Evolutionary conservation across 2,329 filamentous ascomycete species (phyloP), one percentile per base, ranked within the genome.

Genomic region (Botryotinia narcissicola): DNA sequence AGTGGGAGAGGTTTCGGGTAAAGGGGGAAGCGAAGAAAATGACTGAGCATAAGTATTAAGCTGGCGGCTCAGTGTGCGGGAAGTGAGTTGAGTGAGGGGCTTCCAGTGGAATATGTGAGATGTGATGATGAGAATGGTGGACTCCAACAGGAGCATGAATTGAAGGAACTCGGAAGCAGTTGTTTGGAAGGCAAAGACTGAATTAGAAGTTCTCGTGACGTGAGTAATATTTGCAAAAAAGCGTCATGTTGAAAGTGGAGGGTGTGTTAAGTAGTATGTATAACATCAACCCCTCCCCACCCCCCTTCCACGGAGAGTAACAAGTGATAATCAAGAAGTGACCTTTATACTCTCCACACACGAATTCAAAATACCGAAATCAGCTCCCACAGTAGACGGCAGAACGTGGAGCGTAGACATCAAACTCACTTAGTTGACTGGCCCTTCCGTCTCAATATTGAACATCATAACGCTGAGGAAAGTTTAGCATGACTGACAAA

Each of bases 211-310:
- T 3, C 14, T 9, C n/a, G 6, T 16, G 7, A 57, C 18, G 51
- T 54, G 16, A 29, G 6, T 7, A 29, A 14, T 57, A 29, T 57
- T 29, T 18, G n/a, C n/a, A 18, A 16, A 8, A 54, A 18, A 57
- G 3, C 1, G 6, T 51, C 12, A 1, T 14, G 9, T 14, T 4
- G 4, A 18, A 54, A 18, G 14, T 6, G 9, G 8, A 6, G n/a
- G 51, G 6, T 8, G 4, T 8, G 18, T 29, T 10, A 29, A 9
- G n/a, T 6, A 4, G n/a, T 7, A 4, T 29, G 12, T 54, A 18
- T 29, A 54, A n/a, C 2, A 29, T 7, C 1, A 54, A 18, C 0
- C 3, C 0, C 3, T 6, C n/a, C 3, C 6, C 8, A 6, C 5
- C 4, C 37, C n/a, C n/a, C n/a, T n/a, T n/a, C n/a, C n/a, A n/a